A percentile compares a stretch with the other conserved stretches of the same genome.
phyloP scores from a whole-genome alignment of 2,329 filamentous ascomycete genomes.

The Trichoderma hamatum region DNA sequence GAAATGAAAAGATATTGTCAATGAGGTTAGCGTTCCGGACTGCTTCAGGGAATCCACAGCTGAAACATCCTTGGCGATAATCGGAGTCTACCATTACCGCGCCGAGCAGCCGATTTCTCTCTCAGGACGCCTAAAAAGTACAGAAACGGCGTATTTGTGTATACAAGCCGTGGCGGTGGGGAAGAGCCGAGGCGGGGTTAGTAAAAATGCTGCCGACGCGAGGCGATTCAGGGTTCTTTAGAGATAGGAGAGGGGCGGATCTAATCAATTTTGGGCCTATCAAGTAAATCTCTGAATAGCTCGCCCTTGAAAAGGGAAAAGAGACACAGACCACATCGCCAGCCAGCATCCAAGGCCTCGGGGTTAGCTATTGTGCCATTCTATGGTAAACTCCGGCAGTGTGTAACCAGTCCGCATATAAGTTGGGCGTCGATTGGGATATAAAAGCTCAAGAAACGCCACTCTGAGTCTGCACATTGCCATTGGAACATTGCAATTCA shows the following conservation, averaged over 20 bases:
- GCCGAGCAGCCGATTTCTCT: background rate
- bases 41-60: background rate
- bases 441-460: background rate
- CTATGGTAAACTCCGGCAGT: background rate
- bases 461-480: background rate
- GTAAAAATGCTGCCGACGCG: background rate
- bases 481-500: background rate
- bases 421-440: background rate
- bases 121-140: background rate
- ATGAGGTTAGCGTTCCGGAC: slow-evolving; percentile 11
- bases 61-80: background rate
- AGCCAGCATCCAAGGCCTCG: background rate
- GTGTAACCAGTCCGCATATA: background rate
- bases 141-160: background rate
- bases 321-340: background rate
- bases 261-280: background rate
- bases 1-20: background rate
- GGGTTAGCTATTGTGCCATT: background rate
- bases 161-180: background rate
- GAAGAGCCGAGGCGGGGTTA: slow-evolving; percentile 2
- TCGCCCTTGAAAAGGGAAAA: background rate
- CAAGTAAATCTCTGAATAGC: background rate
- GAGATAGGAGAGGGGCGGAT: background rate
- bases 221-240: background rate
- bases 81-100: background rate